Conservation (phyloP, 2,329 filamentous ascomycete genomes). For the Paraconiothyrium brasiliense region DNA sequence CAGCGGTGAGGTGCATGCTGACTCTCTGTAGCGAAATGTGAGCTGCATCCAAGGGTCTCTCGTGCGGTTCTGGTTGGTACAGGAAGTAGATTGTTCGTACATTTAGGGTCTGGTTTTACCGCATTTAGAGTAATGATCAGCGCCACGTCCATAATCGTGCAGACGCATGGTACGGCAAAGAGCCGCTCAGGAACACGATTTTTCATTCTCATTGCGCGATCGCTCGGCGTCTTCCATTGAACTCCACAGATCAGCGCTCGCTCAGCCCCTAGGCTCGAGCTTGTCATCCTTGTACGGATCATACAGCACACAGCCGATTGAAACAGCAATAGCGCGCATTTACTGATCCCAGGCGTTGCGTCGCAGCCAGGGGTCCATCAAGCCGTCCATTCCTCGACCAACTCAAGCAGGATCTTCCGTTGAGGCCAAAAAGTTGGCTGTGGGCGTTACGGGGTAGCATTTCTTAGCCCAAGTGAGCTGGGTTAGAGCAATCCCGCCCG, state of each 20-base stretch:
- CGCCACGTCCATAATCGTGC: conserved; percentile 12
- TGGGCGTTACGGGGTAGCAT: conserved; percentile 15
- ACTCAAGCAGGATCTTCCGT: conserved; percentile 9
- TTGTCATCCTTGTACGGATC: conserved; percentile 8
- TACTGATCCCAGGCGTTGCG: neutral
- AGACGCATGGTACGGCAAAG: conserved; percentile 9
- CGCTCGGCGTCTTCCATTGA: conserved; percentile 7
- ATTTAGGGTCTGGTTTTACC: conserved; percentile 5
- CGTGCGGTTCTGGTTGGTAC: conserved; percentile 10
- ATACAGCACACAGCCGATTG: conserved; percentile 3
- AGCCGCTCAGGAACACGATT: conserved; percentile 16
- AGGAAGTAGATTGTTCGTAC: conserved; percentile 12
- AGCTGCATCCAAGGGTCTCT: neutral
- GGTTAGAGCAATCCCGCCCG: neutral
- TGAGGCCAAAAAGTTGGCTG: conserved; percentile 3
- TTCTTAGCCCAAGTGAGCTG: conserved; percentile 2
- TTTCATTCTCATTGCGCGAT: conserved; percentile 5
- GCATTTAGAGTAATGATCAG: conserved; percentile 13
- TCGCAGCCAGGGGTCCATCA: neutral
- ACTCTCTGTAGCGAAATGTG: neutral
- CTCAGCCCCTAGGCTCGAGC: conserved; percentile 7
- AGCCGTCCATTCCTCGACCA: neutral
- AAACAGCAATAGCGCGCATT: conserved; percentile 9
- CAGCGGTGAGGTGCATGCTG: conserved; percentile 1
- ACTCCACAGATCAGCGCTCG: conserved; percentile 11